These are phyloP conservation scores for Tolypocladium album DNA, from an alignment of 2,329 filamentous ascomycete genomes.

Conservation along the genomic window DNA sequence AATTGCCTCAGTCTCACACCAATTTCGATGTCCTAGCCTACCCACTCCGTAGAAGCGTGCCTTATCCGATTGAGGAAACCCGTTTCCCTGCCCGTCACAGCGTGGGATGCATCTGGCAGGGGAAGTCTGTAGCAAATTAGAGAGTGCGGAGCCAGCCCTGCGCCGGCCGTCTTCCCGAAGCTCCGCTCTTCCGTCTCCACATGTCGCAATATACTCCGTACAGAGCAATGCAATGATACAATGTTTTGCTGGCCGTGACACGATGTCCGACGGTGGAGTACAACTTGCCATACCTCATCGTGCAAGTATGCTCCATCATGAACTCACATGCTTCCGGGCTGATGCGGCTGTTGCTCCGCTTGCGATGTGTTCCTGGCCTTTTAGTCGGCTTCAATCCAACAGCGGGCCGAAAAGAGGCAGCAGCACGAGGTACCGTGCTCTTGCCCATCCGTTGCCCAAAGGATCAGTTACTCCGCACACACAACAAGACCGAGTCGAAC, in stretches of 20 bases:
- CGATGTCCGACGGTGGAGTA: neutral
- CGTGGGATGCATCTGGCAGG: neutral
- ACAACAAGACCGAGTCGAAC: neutral
- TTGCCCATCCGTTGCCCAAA: neutral
- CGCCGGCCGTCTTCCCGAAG: neutral
- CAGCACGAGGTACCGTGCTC: neutral
- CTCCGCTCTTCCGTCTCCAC: neutral
- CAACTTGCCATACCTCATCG: neutral
- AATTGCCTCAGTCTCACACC: neutral
- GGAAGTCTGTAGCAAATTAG: neutral
- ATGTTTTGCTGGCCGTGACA: neutral
- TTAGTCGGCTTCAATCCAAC: neutral
- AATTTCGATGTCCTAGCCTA: neutral
- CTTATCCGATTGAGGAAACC: neutral
- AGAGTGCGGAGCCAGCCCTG: neutral
- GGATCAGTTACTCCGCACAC: neutral
- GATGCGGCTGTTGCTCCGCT: slow-evolving; percentile 14
- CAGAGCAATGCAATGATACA: no score
- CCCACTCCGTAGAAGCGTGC: neutral
- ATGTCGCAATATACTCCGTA: no score
- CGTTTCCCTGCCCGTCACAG: neutral
- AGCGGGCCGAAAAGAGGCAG: neutral
- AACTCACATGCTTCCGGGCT: slow-evolving; percentile 16
- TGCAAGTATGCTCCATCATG: neutral
- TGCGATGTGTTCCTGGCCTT: slow-evolving; percentile 6